These are phyloP conservation scores for Daldinia childiae DNA, from an alignment of 495 filamentous ascomycete species.

Conservation along the genomic window DNA sequence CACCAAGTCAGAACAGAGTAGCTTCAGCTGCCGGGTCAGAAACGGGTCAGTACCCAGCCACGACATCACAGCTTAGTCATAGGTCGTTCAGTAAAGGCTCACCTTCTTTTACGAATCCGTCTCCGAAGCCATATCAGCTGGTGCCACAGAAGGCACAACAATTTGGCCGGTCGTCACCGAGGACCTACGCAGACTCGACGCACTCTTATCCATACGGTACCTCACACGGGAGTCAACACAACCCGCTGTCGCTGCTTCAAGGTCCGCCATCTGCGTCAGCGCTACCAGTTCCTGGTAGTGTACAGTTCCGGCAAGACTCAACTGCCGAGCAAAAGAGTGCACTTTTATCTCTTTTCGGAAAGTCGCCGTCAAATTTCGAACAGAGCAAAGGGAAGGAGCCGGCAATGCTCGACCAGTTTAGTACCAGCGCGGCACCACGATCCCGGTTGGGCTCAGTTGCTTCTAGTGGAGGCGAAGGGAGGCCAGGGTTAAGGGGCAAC, in stretches of 20 bases:
- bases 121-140: conserved; percentile 31
- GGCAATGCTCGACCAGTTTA: conserved; percentile 49
- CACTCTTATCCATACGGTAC: conserved; percentile 42
- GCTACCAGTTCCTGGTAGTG: conserved; percentile 32
- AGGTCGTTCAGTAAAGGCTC: conserved; percentile 29
- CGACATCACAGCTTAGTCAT: conserved; percentile 36
- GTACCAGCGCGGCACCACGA: conserved; percentile 48
- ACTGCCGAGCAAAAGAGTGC: conserved; percentile 71
- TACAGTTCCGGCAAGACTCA: conserved; percentile 43
- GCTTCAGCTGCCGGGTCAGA: conserved; percentile 19
- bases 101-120: conserved; percentile 33
- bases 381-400: conserved; percentile 53
- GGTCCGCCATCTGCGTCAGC: conserved; percentile 47
- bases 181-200: conserved; percentile 11
- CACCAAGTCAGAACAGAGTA: conserved; percentile 26
- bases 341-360: conserved; percentile 78
- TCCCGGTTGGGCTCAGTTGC: conserved; percentile 55
- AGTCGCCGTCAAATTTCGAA: conserved; percentile 60
- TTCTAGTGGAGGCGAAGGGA: conserved; percentile 49
- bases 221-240: conserved; percentile 25
- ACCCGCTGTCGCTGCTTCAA: conserved; percentile 48
- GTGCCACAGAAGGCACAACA: conserved; percentile 30
- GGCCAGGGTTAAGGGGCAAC: conserved; percentile 39
- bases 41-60: conserved; percentile 9
- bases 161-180: conserved; percentile 25